These are phyloP conservation scores for Amorphotheca resinae DNA, from an alignment of 495 filamentous ascomycete species.

Conservation along the genomic window DNA sequence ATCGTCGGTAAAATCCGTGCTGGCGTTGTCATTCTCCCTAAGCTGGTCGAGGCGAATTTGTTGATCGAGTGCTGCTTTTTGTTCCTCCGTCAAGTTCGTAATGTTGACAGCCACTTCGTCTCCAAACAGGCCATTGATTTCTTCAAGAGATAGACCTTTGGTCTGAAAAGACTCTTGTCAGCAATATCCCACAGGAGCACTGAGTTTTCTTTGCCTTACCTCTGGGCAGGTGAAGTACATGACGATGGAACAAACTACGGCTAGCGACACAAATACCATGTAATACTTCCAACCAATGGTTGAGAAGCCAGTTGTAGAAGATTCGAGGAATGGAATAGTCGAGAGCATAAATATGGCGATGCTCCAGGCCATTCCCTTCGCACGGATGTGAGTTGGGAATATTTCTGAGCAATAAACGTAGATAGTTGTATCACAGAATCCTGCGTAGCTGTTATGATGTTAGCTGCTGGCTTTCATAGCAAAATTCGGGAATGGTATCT, in stretches of 20 bases:
- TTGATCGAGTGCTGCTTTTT: background rate
- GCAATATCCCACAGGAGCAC: too few species aligned
- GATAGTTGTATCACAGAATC: conserved; percentile 16
- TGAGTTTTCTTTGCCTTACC: too few species aligned
- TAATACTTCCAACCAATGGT: conserved; percentile 18
- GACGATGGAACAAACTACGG: background rate
- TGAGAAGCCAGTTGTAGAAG: conserved; percentile 15
- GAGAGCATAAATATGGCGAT: conserved; percentile 9
- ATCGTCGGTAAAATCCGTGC: too few species aligned
- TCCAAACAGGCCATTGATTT: conserved; percentile 1
- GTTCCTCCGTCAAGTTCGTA: background rate
- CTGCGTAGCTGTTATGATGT: conserved; percentile 4
- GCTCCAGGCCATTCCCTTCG: conserved; percentile 12
- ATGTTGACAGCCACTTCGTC: conserved; percentile 1
- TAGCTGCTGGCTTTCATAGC: too few species aligned
- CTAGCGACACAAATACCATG: background rate
- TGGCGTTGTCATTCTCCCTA: background rate
- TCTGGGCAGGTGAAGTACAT: conserved; percentile 2
- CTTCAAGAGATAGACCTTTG: conserved; percentile 1
- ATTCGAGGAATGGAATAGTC: conserved; percentile 10
- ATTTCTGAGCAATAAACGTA: conserved; percentile 18
- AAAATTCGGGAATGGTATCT: background rate
- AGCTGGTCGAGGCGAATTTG: background rate
- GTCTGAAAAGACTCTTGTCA: background rate
- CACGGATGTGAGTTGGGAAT: conserved; percentile 18